Evolutionary conservation across 2,329 filamentous ascomycete genomes (phyloP).

Genomic region (Ascochyta clinopodiicola): DNA sequence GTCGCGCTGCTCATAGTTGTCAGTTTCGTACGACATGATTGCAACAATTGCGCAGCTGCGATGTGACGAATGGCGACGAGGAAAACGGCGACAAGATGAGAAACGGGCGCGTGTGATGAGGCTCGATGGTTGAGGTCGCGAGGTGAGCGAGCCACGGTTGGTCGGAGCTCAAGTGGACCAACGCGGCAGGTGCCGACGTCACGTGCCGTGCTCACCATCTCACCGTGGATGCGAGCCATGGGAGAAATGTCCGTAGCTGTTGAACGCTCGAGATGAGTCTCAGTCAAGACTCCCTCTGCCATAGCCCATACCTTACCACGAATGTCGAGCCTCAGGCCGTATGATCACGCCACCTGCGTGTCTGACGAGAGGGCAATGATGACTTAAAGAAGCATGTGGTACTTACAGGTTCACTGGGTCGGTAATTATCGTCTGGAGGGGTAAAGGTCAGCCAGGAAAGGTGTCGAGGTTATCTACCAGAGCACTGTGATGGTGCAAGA

Average conservation of each 20-base stretch:
- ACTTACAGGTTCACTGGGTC: conserved; percentile 35
- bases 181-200: conserved; percentile 25
- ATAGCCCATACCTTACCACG: background rate
- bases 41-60: conserved; percentile 18
- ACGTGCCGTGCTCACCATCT: conserved; percentile 10
- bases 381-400: conserved; percentile 12
- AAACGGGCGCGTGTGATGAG: conserved; percentile 35
- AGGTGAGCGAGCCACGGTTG: conserved; percentile 29
- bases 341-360: conserved; percentile 1
- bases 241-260: background rate
- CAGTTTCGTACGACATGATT: conserved; percentile 48
- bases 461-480: conserved; percentile 22
- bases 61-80: conserved; percentile 15
- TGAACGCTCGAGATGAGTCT: background rate
- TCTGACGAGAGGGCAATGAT: conserved; percentile 4
- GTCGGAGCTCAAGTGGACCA: conserved; percentile 17
- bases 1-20: conserved; percentile 49
- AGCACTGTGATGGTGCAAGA: conserved; percentile 34
- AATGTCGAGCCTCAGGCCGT: background rate
- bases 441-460: conserved; percentile 28
- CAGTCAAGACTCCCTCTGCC: background rate
- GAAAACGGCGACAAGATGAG: conserved; percentile 18
- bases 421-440: conserved; percentile 35
- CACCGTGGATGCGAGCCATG: conserved; percentile 20
- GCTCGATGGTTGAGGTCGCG: conserved; percentile 30